Base-by-base conservation (phyloP, 2,329 filamentous ascomycete species). In the Pseudopyrenochaeta lycopersici region DNA sequence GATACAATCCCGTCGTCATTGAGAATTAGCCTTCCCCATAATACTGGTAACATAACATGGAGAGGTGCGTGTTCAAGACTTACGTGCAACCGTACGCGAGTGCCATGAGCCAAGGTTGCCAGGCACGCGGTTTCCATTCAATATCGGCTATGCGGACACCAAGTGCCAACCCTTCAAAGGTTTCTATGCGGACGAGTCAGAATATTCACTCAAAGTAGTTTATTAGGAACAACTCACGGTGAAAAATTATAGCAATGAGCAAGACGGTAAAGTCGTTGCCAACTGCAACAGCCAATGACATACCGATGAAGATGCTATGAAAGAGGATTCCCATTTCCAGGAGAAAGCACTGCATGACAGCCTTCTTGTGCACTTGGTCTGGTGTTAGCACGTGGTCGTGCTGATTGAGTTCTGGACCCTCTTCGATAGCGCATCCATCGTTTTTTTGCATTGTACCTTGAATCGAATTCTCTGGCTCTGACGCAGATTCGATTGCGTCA, bases 141-240 rank as follows among this genome's bases (percentile, higher is more conserved):
- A 96, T 86, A 9, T 90, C 89, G 0, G 91, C 90, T 65, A 96
- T 96, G 52, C 92, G 89, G 38, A 90, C 90, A 6, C 92, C 92
- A 4, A 96, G 84, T 0, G 92, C 92, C 12, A 96, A 86, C 1
- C 92, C 92, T 77, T 96, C 92, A 61, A 96, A 96, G 1, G 90
- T 92, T 77, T 96, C 64, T 65, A 40, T n/a, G 36, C 7, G 27
- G 15, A 6, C 4, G 14, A 20, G 27, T 58, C n/a, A 57, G 46
- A n/a, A 41, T 6, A 29, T 3, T 4, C 7, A 15, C 14, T n/a
- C 3, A 3, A 10, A 32, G 11, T 20, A 11, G 11, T 7, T 14
- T 14, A 17, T 27, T 12, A 12, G 45, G 18, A 30, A 21, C 15
- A 33, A 35, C 51, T 12, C 49, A 60, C 59, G 85, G 56, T 88